Base-by-base conservation (phyloP, 73 alveolate genomes). In the Paramecium sexaurelia region DNA sequence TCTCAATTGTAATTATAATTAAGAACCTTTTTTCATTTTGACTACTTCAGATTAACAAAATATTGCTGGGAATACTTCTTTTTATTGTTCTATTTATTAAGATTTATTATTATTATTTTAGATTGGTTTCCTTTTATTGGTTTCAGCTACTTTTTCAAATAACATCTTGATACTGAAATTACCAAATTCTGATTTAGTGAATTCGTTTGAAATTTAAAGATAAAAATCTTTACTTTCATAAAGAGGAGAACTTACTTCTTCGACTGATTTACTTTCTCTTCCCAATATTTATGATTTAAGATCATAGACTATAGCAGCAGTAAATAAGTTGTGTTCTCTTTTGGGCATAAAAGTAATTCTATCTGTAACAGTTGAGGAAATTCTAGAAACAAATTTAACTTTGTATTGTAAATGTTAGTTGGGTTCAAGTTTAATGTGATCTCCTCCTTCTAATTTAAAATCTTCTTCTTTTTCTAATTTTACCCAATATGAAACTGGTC, bases 241-340 rank as follows among this genome's bases (percentile, higher is more conserved):
- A n/a, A 93, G 91, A 5, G 93, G 85, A 15, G 93, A 93, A 55
- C 90, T 92, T 1, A 97, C 68, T 39, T 94, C 97, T 57, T 96
- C 98, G 20, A 96, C 88, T 19, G 98, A 32, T 11, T 55, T 43
- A 3, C 93, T 94, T 91, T 97, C 97, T 90, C 99, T 96, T 8
- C 98, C 98, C 36, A 96, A 95, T 1, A 98, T 98, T 87, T 97
- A 94, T 9, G 99, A 97, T 35, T 95, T 93, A 57, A 98, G 92
- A 91, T 98, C 99, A 91, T 96, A 98, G 32, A 98, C 99, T 87
- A 98, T 94, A 15, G 99, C 99, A 9, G 99, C 99, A 15, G 99
- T 99, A 87, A 97, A 97, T 11, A 95, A 94, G 66, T 96, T 95
- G 85, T 98, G 97, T 61, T 98, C 99, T 47, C 97, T 95, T 66